These are phyloP conservation scores for Puccinia brachypodii DNA, from an alignment of 1,284 basidiomycete species.

Conservation along the genomic window DNA sequence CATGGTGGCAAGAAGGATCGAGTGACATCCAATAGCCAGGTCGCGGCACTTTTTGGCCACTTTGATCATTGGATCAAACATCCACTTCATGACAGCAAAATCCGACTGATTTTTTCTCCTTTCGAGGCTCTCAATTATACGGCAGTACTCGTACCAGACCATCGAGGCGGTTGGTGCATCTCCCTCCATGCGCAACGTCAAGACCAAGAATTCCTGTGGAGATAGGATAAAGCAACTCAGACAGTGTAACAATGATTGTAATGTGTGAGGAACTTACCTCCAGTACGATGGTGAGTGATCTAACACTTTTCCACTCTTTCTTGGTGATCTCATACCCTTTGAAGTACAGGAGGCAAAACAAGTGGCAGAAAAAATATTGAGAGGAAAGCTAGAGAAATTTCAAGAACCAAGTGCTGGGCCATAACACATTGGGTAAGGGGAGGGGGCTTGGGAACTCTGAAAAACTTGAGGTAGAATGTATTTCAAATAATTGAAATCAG, in stretches of 20 bases:
- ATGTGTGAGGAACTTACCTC: background rate
- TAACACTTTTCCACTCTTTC: background rate
- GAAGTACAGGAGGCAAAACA: no score
- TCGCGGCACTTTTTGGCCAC: background rate
- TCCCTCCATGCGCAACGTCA: constrained; percentile 3
- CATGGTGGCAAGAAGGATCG: background rate
- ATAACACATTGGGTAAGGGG: no score
- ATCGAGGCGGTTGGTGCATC: background rate
- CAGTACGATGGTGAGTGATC: background rate
- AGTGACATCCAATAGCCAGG: background rate
- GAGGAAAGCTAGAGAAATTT: no score
- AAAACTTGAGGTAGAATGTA: no score
- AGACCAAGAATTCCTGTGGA: background rate
- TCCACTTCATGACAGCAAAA: background rate
- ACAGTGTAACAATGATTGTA: background rate
- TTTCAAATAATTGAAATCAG: no score
- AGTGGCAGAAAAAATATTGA: no score
- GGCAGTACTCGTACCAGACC: background rate
- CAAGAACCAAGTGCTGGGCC: no score
- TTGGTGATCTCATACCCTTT: background rate
- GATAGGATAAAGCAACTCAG: background rate
- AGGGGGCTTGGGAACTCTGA: no score
- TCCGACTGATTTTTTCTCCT: background rate
- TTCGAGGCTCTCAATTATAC: background rate
- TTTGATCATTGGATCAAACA: constrained; percentile 12